A percentile compares a stretch with the other conserved stretches of the same genome.
Conservation (phyloP, 2,329 filamentous ascomycete species). For the Trichocomaceae sp. region DNA sequence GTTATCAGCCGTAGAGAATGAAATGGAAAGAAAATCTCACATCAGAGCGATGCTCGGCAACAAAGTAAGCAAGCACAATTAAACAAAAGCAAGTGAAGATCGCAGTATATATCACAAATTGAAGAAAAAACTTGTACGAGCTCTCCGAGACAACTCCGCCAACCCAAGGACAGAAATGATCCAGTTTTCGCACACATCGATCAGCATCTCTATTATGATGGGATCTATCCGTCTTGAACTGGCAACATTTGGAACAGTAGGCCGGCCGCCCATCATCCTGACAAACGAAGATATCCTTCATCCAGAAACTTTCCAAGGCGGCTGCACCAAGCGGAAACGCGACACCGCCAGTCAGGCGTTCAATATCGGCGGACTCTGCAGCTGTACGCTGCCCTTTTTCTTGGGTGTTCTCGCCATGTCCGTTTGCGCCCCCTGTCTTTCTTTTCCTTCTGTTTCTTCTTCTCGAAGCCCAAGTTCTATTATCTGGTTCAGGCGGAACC, state of each 20-base stretch:
- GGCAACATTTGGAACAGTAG: slow-evolving; percentile 77
- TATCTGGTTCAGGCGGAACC: background rate
- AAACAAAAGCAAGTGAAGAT: slow-evolving; percentile 61
- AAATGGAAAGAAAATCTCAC: slow-evolving; percentile 6
- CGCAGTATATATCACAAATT: slow-evolving; percentile 70
- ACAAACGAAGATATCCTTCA: slow-evolving; percentile 75
- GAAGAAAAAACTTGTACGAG: slow-evolving; percentile 84
- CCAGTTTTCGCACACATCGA: slow-evolving; percentile 82
- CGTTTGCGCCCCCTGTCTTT: slow-evolving; percentile 20
- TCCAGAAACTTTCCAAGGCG: slow-evolving; percentile 70
- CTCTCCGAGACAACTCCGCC: slow-evolving; percentile 85
- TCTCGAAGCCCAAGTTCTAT: slow-evolving; percentile 12
- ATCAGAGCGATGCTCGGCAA: slow-evolving; percentile 46
- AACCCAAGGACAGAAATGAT: slow-evolving; percentile 95
- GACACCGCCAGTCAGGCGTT: slow-evolving; percentile 19
- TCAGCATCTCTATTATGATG: slow-evolving; percentile 80
- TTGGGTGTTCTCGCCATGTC: slow-evolving; percentile 20
- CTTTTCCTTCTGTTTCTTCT: slow-evolving; percentile 20
- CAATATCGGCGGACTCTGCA: slow-evolving; percentile 15
- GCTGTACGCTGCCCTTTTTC: slow-evolving; percentile 18
- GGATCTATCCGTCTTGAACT: slow-evolving; percentile 80
- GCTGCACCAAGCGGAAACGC: slow-evolving; percentile 51
- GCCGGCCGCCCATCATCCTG: slow-evolving; percentile 74
- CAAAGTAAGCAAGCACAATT: slow-evolving; percentile 57
- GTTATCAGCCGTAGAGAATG: slow-evolving; percentile 7